Evolutionary conservation across 495 filamentous ascomycete species (phyloP).

Genomic region (Aspergillus panamensis): DNA sequence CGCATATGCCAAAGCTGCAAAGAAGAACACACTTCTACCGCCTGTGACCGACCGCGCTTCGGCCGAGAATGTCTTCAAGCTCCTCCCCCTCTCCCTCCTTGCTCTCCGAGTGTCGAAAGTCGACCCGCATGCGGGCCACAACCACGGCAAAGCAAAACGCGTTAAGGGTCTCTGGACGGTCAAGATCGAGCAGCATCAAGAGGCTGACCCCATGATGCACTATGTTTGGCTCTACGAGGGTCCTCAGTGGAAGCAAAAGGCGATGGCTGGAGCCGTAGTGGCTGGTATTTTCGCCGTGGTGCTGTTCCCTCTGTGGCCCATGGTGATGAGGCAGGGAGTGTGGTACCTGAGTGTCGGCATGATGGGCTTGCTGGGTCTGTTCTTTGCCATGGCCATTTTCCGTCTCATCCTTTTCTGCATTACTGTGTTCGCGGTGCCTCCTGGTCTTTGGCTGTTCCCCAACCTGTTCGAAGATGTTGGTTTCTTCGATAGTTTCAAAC

Average conservation of each 20-base stretch:
- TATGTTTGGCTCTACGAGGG: slow-evolving; percentile 98
- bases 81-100: slow-evolving; percentile 91
- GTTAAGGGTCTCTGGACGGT: slow-evolving; percentile 97
- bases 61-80: slow-evolving; percentile 89
- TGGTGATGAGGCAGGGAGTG: slow-evolving; percentile 84
- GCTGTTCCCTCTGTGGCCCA: slow-evolving; percentile 95
- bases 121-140: slow-evolving; percentile 68
- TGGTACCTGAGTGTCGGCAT: slow-evolving; percentile 98
- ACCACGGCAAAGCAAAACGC: slow-evolving; percentile 79
- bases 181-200: slow-evolving; percentile 94
- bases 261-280: slow-evolving; percentile 81
- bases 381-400: slow-evolving; percentile 98
- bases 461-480: slow-evolving; percentile 99
- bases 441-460: slow-evolving; percentile 95
- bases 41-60: slow-evolving; percentile 80
- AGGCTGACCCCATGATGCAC: slow-evolving; percentile 83
- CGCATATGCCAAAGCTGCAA: slow-evolving; percentile 75
- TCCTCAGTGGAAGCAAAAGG: slow-evolving; percentile 85
- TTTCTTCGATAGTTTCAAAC: slow-evolving; percentile 96
- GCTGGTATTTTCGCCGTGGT: slow-evolving; percentile 80
- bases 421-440: slow-evolving; percentile 79
- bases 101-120: slow-evolving; percentile 86
- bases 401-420: slow-evolving; percentile 90
- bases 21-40: slow-evolving; percentile 86
- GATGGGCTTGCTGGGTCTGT: slow-evolving; percentile 85